Evolutionary conservation across 129 eudicot species (phyloP), one percentile per base, ranked within the genome.

Genomic region (Arctium lappa): DNA sequence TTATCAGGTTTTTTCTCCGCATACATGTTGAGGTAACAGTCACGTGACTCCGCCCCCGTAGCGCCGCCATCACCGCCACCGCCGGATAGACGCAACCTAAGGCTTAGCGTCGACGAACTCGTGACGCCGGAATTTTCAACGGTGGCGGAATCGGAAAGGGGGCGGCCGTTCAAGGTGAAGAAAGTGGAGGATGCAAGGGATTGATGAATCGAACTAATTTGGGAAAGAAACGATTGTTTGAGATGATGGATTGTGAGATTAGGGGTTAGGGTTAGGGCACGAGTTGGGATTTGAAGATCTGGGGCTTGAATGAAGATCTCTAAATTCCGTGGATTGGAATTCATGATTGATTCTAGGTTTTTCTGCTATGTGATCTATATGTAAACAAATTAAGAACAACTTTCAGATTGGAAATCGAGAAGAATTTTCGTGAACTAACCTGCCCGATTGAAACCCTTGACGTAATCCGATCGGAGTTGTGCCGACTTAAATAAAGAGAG

Each of bases 11-110:
- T 92, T 37, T 90, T 95, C 6, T 75, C 89, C 0, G 97, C 97
- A 69, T 95, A 95, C 98, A 95, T 95, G 76, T 93, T 95, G 62
- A 95, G 88, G 33, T 91, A 95, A 63, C 98, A 95, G 82, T 95
- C 98, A 13, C 98, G 92, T 0, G 98, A 95, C 91, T 95, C 98
- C 0, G 98, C 98, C 16, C 98, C 88, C 22, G 98, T 95, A 38
- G 97, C 88, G 15, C 98, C 98, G 16, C 97, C 98, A 86, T 95
- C 98, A 0, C 97, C 97, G 0, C 98, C 97, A 22, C 98, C 98
- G 11, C 97, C 98, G 0, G 2, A 72, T 44, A 88, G 83, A 18
- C 94, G 91, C 29, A 86, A 39, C 53, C 72, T 84, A 3, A 92
- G 88, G 31, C 39, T 79, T 15, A 95, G 74, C 13, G 94, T 91